Percentiles rank a stretch among this genome's conserved stretches.
Evolutionary conservation across 2,329 filamentous ascomycete species (phyloP).

Genomic region (Aspergillus fructus): DNA sequence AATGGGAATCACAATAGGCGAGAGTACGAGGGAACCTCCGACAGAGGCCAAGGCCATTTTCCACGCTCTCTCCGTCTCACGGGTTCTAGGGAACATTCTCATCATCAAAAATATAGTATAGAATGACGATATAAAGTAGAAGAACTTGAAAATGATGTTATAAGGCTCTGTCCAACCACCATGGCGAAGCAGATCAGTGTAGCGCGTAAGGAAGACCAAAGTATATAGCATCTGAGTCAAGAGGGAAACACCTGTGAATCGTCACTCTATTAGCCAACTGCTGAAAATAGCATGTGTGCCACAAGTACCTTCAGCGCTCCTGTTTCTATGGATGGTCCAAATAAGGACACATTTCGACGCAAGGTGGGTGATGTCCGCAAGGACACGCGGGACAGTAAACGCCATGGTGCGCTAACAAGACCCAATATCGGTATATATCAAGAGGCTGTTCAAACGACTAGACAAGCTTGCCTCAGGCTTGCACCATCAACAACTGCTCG

Average conservation of each 20-base stretch:
- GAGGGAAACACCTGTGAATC: conserved; percentile 71
- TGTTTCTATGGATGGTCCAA: conserved; percentile 83
- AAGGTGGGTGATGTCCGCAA: conserved; percentile 82
- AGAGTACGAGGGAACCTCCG: conserved; percentile 62
- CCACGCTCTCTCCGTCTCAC: conserved; percentile 91
- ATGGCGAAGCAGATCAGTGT: conserved; percentile 72
- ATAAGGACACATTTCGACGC: conserved; percentile 88
- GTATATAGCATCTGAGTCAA: conserved; percentile 86
- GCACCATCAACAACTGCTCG: background rate
- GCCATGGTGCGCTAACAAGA: background rate
- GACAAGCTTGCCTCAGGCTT: background rate
- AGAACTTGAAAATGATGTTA: conserved; percentile 83
- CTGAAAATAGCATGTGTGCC: background rate
- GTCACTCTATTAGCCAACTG: conserved; percentile 5
- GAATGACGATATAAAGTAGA: conserved; percentile 79
- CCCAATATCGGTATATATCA: background rate
- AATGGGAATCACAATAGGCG: conserved; percentile 71
- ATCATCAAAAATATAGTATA: conserved; percentile 90
- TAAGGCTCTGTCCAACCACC: conserved; percentile 49
- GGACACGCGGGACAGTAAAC: conserved; percentile 62
- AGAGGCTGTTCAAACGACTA: background rate
- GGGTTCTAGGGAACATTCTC: conserved; percentile 78
- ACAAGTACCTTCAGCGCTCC: conserved; percentile 72
- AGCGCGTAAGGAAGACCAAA: conserved; percentile 80
- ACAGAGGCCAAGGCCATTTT: conserved; percentile 75